Conservation (phyloP, 805 yeast species). For the Suhomyces prunicola region DNA sequence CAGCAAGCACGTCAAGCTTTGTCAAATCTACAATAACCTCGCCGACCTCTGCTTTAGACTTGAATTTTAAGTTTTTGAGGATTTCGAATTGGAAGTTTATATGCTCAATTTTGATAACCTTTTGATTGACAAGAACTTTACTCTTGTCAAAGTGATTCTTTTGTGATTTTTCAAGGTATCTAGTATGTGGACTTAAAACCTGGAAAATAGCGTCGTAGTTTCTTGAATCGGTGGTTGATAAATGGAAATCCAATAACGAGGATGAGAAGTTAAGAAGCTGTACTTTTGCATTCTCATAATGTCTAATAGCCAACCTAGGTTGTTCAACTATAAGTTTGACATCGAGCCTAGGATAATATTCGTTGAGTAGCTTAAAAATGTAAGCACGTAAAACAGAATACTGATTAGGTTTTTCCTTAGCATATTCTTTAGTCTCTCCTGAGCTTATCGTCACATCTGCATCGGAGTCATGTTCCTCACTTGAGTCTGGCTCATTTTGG, state of each 20-base stretch:
- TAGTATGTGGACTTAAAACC: slow-evolving; percentile 29
- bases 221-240: slow-evolving; percentile 27
- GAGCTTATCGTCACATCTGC: background rate
- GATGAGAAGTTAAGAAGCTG: slow-evolving; percentile 32
- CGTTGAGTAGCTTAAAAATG: slow-evolving; percentile 23
- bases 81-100: slow-evolving; percentile 21
- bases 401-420: background rate
- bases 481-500: background rate
- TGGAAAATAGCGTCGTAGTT: slow-evolving; percentile 35
- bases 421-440: background rate
- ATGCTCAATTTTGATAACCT: slow-evolving; percentile 17
- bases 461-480: slow-evolving; percentile 1
- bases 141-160: background rate
- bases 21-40: slow-evolving; percentile 24
- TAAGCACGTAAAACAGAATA: slow-evolving; percentile 6
- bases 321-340: slow-evolving; percentile 31
- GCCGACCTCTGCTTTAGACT: slow-evolving; percentile 17
- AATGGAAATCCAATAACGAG: slow-evolving; percentile 33
- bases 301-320: slow-evolving; percentile 29
- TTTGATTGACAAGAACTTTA: background rate
- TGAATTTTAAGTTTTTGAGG: slow-evolving; percentile 26
- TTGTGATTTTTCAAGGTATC: slow-evolving; percentile 26
- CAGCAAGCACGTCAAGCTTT: slow-evolving; percentile 28
- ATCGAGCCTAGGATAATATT: slow-evolving; percentile 28
- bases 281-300: slow-evolving; percentile 12